Base-by-base conservation (phyloP, 352 stramenopile species). In the Saprolegnia parasitica region DNA sequence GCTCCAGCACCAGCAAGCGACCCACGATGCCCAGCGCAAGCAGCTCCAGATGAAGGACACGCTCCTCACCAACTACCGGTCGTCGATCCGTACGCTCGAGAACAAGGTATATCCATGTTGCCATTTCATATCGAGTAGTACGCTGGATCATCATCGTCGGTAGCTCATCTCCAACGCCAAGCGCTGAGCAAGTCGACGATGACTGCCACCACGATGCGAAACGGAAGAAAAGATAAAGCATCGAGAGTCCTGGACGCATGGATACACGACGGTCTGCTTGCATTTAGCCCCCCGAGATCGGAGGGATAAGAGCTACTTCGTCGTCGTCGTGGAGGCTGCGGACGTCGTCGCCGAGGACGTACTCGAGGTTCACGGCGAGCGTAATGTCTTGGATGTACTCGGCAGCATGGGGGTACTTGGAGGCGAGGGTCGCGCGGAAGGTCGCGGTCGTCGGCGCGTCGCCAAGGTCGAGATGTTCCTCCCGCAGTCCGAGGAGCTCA, bases 301-400 rank as follows among this genome's bases (percentile, higher is more conserved):
- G 86, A 55, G 86, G 86, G 46, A 91, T 93, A 26, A 91, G 77
- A 50, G 86, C 86, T 42, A 93, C 84, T 71, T 93, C 86, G 76
- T 93, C 86, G 67, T 83, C 84, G 56, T 87, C 73, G 24, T 66
- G 56, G 46, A 93, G 49, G 16, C 16, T 72, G 65, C 42, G 65
- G 32, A 68, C 72, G 68, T 89, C 78, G 67, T 86, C 76, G 8
- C 71, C 67, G 37, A 39, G n/a, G 16, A 80, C 76, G 70, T 92
- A 93, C 72, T 91, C 84, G 63, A 91, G 76, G 67, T 93, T 93
- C 24, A 75, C 77, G 21, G 86, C 84, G 49, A 93, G 68, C 16
- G 84, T 83, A 74, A 93, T 90, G 60, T 64, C 73, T 40, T 73
- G 63, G 55, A 93, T 81, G 15, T 74, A 77, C 40, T 70, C 65